Evolutionary conservation across 2,329 filamentous ascomycete species (phyloP), one percentile per base, ranked within the genome.

Genomic region (Monosporascus cannonballus): DNA sequence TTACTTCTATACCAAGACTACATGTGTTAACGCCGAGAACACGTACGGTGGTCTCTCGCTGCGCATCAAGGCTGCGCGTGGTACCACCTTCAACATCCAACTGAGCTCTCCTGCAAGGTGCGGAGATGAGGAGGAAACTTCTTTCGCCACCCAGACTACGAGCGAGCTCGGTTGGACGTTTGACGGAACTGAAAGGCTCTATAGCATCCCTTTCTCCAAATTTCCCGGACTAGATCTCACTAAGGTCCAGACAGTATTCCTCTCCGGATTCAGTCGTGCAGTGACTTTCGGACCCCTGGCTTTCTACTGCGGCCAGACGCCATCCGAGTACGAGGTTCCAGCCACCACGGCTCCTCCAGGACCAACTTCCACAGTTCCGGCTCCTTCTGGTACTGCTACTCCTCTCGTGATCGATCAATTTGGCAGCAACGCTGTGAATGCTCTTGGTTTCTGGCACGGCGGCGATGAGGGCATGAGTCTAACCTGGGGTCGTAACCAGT

Each of bases 371-470:
- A 80, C 77, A 6, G 72, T 81, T 15, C 64, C 74, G n/a, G 76
- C 77, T 3, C 79, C 79, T 3, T 58, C 68, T 14, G 73, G 77
- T 48, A 73, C 75, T 20, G 75, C 75, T 25, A 71, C 75, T 17
- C 67, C 70, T 14, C 71, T 83, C 30, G 71, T 86, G 0, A 80
- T 89, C 52, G 85, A 89, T 67, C 76, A 74, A 3, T 89, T 89
- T 57, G 68, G 68, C 37, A 74, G 73, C 57, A 52, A 67, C 3
- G 69, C 74, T 55, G 74, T 68, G 25, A 88, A 89, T 61, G 76
- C 79, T 18, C 74, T 87, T 2, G 79, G 78, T 3, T 77, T 81
- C 66, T 88, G 83, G 78, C 84, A 87, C 64, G 85, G 85, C 9
- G 74, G 74, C n/a, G 83, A 84, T 47, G 83, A 87, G 54, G 74